phyloP scores from a whole-genome alignment of 257 asterid genomes.

The Primulina eburnea region DNA sequence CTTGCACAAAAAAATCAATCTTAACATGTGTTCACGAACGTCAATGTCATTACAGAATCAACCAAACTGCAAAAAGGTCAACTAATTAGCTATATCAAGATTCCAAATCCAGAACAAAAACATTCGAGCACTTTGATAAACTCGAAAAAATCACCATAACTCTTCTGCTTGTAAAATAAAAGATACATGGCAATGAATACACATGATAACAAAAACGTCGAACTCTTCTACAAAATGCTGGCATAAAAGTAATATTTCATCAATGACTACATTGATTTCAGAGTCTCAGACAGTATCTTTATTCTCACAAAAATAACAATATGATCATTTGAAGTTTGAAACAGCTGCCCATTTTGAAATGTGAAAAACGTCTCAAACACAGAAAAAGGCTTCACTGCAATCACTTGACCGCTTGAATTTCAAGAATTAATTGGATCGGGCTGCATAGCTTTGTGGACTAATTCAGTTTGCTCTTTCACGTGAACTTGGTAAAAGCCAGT shows the following conservation, averaged over 20 bases:
- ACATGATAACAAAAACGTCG: not conserved
- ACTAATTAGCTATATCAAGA: not conserved
- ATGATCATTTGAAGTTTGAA: slow-evolving; percentile 1
- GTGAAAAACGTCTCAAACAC: not conserved
- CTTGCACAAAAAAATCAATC: no score
- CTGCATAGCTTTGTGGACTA: slow-evolving; percentile 74
- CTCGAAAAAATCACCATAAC: not conserved
- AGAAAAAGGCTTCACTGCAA: not conserved
- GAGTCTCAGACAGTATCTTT: slow-evolving; percentile 16
- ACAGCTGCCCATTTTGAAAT: not conserved
- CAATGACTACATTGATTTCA: slow-evolving; percentile 27
- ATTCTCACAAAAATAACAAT: slow-evolving; percentile 22
- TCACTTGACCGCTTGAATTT: slow-evolving; percentile 1
- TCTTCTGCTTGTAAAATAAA: not conserved
- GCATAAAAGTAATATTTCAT: slow-evolving; percentile 20
- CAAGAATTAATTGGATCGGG: slow-evolving; percentile 44
- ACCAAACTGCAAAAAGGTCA: no score
- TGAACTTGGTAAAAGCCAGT: slow-evolving; percentile 80
- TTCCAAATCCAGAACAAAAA: not conserved
- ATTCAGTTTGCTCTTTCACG: slow-evolving; percentile 60
- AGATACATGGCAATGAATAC: not conserved
- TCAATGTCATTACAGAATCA: no score
- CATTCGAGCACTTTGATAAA: not conserved
- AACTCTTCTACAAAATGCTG: not conserved
- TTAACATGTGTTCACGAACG: no score